A percentile compares a stretch with the other conserved stretches of the same genome.
Evolutionary conservation across 345 rosid species (phyloP).

Genomic region (Kandelia obovata): DNA sequence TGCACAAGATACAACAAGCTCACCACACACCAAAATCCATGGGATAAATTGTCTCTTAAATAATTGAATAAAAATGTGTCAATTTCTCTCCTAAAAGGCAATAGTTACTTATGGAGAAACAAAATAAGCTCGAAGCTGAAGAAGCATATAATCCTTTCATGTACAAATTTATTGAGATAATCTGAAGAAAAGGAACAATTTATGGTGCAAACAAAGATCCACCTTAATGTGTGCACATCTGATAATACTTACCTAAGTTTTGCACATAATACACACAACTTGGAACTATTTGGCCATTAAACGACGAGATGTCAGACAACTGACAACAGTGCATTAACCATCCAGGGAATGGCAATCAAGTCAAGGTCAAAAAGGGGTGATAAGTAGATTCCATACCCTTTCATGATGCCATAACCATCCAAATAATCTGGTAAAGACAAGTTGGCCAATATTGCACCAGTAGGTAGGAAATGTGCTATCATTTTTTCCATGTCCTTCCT

Average conservation of each 20-base stretch:
- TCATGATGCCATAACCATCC: slow-evolving; percentile 82
- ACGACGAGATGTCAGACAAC: neutral
- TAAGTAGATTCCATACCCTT: slow-evolving; percentile 44
- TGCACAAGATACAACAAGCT: neutral
- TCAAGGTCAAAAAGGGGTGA: neutral
- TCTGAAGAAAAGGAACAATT: neutral
- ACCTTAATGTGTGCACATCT: neutral
- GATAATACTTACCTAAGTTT: neutral
- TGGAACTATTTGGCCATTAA: slow-evolving; percentile 2
- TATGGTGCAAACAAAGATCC: neutral
- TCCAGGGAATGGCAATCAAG: neutral
- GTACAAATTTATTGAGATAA: neutral
- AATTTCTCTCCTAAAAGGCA: no score
- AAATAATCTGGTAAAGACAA: slow-evolving; percentile 68
- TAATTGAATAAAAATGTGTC: neutral
- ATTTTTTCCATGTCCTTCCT: slow-evolving; percentile 66
- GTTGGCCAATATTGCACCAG: slow-evolving; percentile 61
- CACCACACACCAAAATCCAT: neutral
- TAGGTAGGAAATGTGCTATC: slow-evolving; percentile 56
- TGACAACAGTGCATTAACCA: neutral
- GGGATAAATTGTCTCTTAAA: neutral
- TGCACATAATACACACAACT: neutral
- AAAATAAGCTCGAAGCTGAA: no score
- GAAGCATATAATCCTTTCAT: neutral
- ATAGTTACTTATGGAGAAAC: no score